A percentile compares a stretch with the other conserved stretches of the same genome.
Conservation (phyloP, 441 rosid genomes). For the Aleurites moluccanus region DNA sequence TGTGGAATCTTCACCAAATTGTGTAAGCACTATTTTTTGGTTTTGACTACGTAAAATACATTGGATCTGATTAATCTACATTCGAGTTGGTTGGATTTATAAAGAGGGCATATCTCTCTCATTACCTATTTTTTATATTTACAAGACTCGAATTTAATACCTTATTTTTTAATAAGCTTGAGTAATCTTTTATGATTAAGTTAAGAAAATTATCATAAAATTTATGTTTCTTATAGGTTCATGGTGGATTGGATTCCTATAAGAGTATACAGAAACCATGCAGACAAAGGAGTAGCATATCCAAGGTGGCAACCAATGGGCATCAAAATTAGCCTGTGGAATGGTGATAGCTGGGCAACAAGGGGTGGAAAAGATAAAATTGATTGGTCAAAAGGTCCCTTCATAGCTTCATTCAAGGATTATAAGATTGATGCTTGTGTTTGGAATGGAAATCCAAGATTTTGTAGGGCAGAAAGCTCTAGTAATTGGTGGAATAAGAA, state of each 20-base stretch:
- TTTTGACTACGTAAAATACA: too few relatives aligned
- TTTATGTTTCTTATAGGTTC: slow-evolving; percentile 42
- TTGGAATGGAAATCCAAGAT: slow-evolving; percentile 58
- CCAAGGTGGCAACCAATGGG: slow-evolving; percentile 79
- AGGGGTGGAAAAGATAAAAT: slow-evolving; percentile 72
- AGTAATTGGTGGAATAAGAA: slow-evolving; percentile 73
- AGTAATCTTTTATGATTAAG: too few relatives aligned
- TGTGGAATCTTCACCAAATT: slow-evolving; percentile 85
- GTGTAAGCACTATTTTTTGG: too few relatives aligned
- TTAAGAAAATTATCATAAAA: background rate
- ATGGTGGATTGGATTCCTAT: slow-evolving; percentile 75
- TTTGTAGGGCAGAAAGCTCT: slow-evolving; percentile 53
- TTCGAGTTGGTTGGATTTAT: too few relatives aligned
- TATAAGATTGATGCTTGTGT: slow-evolving; percentile 68
- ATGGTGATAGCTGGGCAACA: slow-evolving; percentile 89
- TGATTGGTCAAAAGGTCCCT: slow-evolving; percentile 77
- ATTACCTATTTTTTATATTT: too few relatives aligned
- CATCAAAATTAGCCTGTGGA: slow-evolving; percentile 65
- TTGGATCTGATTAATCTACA: too few relatives aligned
- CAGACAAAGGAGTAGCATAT: slow-evolving; percentile 67
- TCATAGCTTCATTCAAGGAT: slow-evolving; percentile 61
- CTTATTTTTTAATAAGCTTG: too few relatives aligned
- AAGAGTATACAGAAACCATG: slow-evolving; percentile 70
- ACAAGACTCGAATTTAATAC: too few relatives aligned
- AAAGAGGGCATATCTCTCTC: too few relatives aligned